Base-by-base conservation (phyloP, 2,329 filamentous ascomycete species). In the Exserohilum turcica region DNA sequence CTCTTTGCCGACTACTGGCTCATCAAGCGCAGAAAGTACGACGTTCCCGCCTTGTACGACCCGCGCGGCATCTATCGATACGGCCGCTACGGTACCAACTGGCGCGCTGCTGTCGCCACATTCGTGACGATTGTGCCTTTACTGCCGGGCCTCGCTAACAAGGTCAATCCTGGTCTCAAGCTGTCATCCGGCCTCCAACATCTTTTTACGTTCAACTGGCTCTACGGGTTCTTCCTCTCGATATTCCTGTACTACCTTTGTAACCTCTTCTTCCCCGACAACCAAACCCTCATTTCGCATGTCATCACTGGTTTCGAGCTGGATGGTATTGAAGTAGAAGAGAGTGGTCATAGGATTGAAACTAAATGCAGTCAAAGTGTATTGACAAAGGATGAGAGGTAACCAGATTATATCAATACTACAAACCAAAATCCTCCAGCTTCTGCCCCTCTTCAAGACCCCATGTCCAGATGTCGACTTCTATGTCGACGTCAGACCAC, bases 121-220 rank as follows among this genome's bases (percentile, higher is more conserved):
- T 47, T 67, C 3, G 48, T 63, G 12, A 48, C 52, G 3, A 55
- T 68, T 37, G 48, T 52, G 1, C 64, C 64, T 1, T 33, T 48
- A 4, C 39, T 66, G 3, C 64, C 65, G 13, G 59, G 56, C 7
- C 43, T 68, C 4, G 62, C 56, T 2, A 56, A 63, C 32, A 62
- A 60, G 4, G 51, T 65, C 38, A 57, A 62, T n/a, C 48, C 63
- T 0, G 52, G 40, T 1, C 28, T 63, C 3, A 43, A 52, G 6
- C 55, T 61, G 65, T 66, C 45, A 2, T n/a, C 36, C 1, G 56
- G 57, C 6, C 43, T 59, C 8, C 29, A 67, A 66, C 32, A 67
- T 60, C 16, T 56, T 46, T 76, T 74, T 38, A 65, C 75, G 6
- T 75, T 71, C 59, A 73, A 74, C 4, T 77, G 75, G 58, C 68